Conservation (phyloP, 2,329 filamentous ascomycete species). For the Dryadomyces quercivorus region DNA sequence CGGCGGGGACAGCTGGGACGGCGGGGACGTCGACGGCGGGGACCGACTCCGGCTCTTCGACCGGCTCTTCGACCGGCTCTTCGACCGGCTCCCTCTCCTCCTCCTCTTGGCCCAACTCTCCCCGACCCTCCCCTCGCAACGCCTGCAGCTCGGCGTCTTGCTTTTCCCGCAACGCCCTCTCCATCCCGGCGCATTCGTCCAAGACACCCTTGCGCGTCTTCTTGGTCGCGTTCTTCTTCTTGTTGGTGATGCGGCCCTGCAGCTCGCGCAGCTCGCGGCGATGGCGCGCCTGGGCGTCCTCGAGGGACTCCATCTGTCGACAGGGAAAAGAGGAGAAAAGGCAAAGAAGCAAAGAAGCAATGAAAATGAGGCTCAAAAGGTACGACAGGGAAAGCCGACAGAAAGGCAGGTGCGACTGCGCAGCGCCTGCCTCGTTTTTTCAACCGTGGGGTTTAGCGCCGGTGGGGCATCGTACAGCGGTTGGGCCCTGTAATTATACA, state of each 20-base stretch:
- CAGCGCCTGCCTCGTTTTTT: not conserved
- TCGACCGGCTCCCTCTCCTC: slow-evolving; percentile 6
- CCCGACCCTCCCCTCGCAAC: slow-evolving; percentile 19
- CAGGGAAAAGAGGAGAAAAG: not conserved
- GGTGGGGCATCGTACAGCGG: not conserved
- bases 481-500: not conserved
- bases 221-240: slow-evolving; percentile 95
- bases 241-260: slow-evolving; percentile 74
- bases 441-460: not conserved
- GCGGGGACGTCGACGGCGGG: slow-evolving; percentile 8
- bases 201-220: slow-evolving; percentile 67
- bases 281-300: slow-evolving; percentile 68
- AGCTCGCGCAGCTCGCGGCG: slow-evolving; percentile 82
- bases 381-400: not conserved
- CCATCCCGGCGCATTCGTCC: slow-evolving; percentile 61
- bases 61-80: slow-evolving; percentile 10
- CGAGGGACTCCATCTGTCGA: slow-evolving; percentile 48
- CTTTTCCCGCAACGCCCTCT: slow-evolving; percentile 51
- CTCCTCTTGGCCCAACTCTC: no score
- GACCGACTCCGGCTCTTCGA: not conserved
- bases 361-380: not conserved
- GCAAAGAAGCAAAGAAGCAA: not conserved
- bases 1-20: slow-evolving; percentile 11
- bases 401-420: not conserved
- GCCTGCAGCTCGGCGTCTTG: slow-evolving; percentile 49